Conservation (phyloP, 176 grass and related monocot species). For the Phyllostachys edulis region DNA sequence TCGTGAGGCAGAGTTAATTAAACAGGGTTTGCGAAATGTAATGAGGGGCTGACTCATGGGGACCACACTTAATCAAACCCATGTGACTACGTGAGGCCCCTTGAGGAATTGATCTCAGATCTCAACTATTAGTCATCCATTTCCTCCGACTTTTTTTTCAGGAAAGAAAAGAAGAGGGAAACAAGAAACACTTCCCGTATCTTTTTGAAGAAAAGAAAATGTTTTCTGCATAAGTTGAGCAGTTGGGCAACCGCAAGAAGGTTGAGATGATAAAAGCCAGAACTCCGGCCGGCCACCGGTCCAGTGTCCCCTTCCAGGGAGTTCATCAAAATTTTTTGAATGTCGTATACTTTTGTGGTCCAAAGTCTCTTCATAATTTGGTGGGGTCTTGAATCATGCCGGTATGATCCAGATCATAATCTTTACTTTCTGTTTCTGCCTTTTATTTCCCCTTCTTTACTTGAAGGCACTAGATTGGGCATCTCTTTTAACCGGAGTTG, state of each 20-base stretch:
- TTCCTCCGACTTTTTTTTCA: background rate
- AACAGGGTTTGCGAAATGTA: background rate
- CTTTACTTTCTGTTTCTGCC: background rate
- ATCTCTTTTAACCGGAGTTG: background rate
- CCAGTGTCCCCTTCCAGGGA: background rate
- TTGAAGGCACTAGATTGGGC: background rate
- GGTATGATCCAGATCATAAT: slow-evolving; percentile 9
- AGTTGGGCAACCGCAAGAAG: background rate
- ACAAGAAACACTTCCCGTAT: background rate
- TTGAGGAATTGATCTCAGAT: slow-evolving; percentile 9
- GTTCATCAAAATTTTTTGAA: background rate
- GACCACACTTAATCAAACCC: slow-evolving; percentile 22
- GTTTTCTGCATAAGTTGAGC: background rate
- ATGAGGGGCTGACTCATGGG: background rate
- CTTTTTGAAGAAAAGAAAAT: background rate
- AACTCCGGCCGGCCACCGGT: background rate
- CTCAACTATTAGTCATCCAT: slow-evolving; percentile 14
- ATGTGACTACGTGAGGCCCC: slow-evolving; percentile 19
- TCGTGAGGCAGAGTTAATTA: background rate
- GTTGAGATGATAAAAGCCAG: background rate
- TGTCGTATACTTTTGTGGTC: slow-evolving; percentile 12
- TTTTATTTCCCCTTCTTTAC: background rate
- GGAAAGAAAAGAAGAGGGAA: background rate
- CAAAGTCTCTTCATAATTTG: background rate
- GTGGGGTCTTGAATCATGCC: slow-evolving; percentile 33